Percentiles rank a stretch among this genome's conserved stretches.
Evolutionary conservation across 2,329 filamentous ascomycete species (phyloP).

Genomic region (Nothopassalora personata): DNA sequence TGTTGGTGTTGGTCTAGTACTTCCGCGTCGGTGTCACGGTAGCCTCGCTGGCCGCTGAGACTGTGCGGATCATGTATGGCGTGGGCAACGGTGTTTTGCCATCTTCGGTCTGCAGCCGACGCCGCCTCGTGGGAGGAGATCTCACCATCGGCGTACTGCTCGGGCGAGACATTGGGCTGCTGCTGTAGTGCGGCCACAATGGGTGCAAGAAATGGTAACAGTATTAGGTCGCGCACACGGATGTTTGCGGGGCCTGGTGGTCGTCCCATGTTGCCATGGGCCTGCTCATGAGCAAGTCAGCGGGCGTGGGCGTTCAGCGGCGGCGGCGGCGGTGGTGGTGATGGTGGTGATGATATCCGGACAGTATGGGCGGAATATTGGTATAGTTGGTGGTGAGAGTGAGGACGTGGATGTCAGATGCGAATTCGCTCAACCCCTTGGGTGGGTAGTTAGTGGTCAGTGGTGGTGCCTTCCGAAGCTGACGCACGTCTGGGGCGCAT

Average conservation of each 20-base stretch:
- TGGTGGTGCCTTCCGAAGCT: too few species aligned
- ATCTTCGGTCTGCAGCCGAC: conserved; percentile 14
- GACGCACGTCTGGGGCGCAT: too few species aligned
- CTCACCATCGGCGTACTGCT: conserved; percentile 13
- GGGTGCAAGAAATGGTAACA: conserved; percentile 28
- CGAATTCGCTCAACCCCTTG: too few species aligned
- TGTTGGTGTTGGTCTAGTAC: conserved; percentile 16
- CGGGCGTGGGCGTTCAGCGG: neutral
- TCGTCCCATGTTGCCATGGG: conserved; percentile 30
- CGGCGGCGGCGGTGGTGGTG: neutral
- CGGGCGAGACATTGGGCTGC: conserved; percentile 23
- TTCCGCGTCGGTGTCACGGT: conserved; percentile 22
- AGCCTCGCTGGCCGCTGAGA: conserved; percentile 24
- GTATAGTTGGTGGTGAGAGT: too few species aligned
- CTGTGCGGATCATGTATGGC: conserved; percentile 22
- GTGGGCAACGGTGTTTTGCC: conserved; percentile 16
- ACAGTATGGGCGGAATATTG: neutral
- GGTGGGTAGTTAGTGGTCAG: too few species aligned
- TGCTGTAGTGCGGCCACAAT: conserved; percentile 36
- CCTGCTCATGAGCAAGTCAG: conserved; percentile 2
- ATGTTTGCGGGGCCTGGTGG: conserved; percentile 26
- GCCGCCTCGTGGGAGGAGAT: conserved; percentile 19
- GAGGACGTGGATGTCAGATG: too few species aligned
- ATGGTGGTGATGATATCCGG: neutral
- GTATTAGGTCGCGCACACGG: conserved; percentile 27